Percentiles rank a stretch among this genome's conserved stretches.
Conservation (phyloP, 495 filamentous ascomycete species). For the Chaetomium cochliodes region DNA sequence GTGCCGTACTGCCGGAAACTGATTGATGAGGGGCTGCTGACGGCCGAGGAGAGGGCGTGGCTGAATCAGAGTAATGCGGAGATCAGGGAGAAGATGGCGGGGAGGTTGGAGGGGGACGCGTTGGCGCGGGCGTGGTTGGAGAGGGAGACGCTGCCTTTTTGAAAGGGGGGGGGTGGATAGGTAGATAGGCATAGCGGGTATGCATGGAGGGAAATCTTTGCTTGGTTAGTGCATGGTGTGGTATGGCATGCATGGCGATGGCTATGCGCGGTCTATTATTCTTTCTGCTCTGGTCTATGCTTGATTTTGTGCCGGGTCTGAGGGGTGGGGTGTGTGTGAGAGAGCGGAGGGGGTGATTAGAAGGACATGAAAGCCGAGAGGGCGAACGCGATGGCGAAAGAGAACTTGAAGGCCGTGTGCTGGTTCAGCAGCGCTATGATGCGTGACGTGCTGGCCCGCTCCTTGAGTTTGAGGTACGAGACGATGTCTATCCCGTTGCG, state of each 20-base stretch:
- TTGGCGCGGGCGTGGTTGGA: slow-evolving; percentile 74
- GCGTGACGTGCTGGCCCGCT: slow-evolving; percentile 52
- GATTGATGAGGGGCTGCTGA: slow-evolving; percentile 73
- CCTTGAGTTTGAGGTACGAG: slow-evolving; percentile 38
- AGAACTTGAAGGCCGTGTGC: slow-evolving; percentile 73
- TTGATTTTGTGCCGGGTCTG: background rate
- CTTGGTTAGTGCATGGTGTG: background rate
- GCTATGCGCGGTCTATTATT: background rate
- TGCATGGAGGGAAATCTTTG: background rate
- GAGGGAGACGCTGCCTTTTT: slow-evolving; percentile 70
- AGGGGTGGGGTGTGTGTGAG: background rate
- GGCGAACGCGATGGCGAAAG: slow-evolving; percentile 73
- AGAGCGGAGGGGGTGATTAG: slow-evolving; percentile 30
- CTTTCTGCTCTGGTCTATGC: slow-evolving; percentile 1
- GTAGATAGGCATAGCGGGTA: background rate
- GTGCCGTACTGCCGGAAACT: slow-evolving; percentile 89
- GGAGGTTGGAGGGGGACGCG: slow-evolving; percentile 72
- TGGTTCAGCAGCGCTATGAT: slow-evolving; percentile 59
- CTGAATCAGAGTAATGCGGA: slow-evolving; percentile 82
- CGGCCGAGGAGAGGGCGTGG: slow-evolving; percentile 76
- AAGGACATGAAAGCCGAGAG: slow-evolving; percentile 71
- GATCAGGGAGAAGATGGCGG: slow-evolving; percentile 76
- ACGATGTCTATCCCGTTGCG: slow-evolving; percentile 69
- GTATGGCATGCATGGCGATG: background rate
- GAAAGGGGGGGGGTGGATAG: background rate